These are phyloP conservation scores for Tolypocladium capitatum DNA, from an alignment of 2,329 filamentous ascomycete genomes.

Conservation along the genomic window DNA sequence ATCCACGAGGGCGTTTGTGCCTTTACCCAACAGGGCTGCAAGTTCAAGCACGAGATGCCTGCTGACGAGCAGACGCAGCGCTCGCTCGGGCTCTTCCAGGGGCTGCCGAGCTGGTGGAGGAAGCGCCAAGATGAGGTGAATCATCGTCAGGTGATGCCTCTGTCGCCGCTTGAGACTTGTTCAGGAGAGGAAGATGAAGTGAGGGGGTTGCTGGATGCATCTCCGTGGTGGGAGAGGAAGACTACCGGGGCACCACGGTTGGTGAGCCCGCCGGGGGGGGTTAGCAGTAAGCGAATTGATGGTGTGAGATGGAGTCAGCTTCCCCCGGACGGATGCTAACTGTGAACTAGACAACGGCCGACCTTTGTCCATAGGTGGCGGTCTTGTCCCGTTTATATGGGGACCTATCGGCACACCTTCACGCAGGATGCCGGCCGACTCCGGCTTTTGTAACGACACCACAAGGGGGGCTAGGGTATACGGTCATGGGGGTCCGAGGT, in stretches of 20 bases:
- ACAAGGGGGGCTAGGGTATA: background rate
- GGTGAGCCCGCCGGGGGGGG: background rate
- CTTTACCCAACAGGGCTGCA: slow-evolving; percentile 75
- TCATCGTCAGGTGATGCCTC: background rate
- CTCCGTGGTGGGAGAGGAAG: background rate
- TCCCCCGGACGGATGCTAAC: background rate
- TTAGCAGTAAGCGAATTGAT: background rate
- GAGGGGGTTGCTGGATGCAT: background rate
- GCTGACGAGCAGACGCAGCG: slow-evolving; percentile 50
- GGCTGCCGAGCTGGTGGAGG: slow-evolving; percentile 47
- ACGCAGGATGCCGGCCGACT: slow-evolving; percentile 14
- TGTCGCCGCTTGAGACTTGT: background rate
- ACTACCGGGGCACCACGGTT: background rate
- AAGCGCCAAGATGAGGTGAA: slow-evolving; percentile 18
- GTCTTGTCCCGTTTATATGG: slow-evolving; percentile 12
- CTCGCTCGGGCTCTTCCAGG: slow-evolving; percentile 57
- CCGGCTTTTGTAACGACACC: background rate
- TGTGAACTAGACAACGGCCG: background rate
- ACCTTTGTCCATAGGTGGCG: background rate
- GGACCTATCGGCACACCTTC: slow-evolving; percentile 14
- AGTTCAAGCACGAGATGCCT: slow-evolving; percentile 87
- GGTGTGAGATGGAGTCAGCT: background rate
- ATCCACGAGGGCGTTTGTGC: slow-evolving; percentile 74
- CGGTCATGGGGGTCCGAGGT: background rate
- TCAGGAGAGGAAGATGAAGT: background rate